These are phyloP conservation scores for Cylindrotheca closterium DNA, from an alignment of 108 stramenopile genomes.

Conservation along the genomic window DNA sequence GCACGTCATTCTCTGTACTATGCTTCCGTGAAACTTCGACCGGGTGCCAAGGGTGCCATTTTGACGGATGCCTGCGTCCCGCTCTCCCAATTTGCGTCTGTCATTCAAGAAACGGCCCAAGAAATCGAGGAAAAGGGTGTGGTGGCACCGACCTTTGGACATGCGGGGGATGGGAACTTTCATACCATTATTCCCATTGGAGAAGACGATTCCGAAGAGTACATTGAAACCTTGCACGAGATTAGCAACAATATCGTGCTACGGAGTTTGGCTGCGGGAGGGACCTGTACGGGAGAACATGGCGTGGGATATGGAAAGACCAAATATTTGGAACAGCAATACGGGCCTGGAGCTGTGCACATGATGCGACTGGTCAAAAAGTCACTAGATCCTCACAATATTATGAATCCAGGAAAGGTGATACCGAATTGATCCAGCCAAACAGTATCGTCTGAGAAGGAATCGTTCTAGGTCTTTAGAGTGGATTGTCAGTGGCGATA, in stretches of 20 bases:
- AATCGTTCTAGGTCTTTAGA: no score
- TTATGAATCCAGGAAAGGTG: slow-evolving; percentile 96
- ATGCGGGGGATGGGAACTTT: slow-evolving; percentile 98
- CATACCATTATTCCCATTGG: slow-evolving; percentile 85
- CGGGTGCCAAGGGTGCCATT: slow-evolving; percentile 55
- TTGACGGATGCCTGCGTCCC: slow-evolving; percentile 96
- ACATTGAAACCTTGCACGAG: slow-evolving; percentile 55
- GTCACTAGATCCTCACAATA: slow-evolving; percentile 84
- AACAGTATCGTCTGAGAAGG: neutral
- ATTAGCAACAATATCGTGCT: slow-evolving; percentile 66
- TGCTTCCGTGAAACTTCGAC: slow-evolving; percentile 64
- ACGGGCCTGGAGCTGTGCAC: slow-evolving; percentile 76
- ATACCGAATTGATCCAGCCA: slow-evolving; percentile 15
- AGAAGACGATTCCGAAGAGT: slow-evolving; percentile 68
- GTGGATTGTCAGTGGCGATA: no score
- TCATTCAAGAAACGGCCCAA: slow-evolving; percentile 66
- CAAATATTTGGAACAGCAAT: slow-evolving; percentile 78
- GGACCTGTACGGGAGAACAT: slow-evolving; percentile 98
- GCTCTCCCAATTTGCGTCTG: slow-evolving; percentile 77
- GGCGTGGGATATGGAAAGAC: slow-evolving; percentile 94
- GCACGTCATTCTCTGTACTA: slow-evolving; percentile 87
- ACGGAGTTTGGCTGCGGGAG: slow-evolving; percentile 75
- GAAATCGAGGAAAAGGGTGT: slow-evolving; percentile 70
- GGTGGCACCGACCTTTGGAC: slow-evolving; percentile 90
- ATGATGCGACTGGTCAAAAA: slow-evolving; percentile 87